phyloP scores from a whole-genome alignment of 345 rosid genomes.

The Eucalyptus guilfoylei region DNA sequence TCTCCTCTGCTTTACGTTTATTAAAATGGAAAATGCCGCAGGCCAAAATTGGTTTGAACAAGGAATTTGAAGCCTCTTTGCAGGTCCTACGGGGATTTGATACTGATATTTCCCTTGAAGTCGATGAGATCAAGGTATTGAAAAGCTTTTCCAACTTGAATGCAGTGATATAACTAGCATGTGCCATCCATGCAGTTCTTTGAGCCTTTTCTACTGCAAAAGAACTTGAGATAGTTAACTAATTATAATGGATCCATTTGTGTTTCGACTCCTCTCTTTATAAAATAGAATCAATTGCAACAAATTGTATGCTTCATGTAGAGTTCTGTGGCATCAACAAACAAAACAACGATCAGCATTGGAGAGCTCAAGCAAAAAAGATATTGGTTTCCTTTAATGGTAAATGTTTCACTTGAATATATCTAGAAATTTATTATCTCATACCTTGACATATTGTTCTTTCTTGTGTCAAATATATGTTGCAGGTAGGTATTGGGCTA shows the following conservation, averaged over 20 bases:
- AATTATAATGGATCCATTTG: not conserved
- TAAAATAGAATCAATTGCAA: not conserved
- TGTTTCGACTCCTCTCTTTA: not conserved
- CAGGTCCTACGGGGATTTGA: constrained; percentile 94
- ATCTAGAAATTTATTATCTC: not conserved
- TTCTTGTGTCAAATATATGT: not conserved
- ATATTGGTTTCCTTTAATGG: constrained; percentile 95
- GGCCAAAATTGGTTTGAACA: constrained; percentile 93
- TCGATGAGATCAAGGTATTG: constrained; percentile 87
- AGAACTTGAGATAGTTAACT: not conserved
- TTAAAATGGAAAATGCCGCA: not conserved
- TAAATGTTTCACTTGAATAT: constrained; percentile 4
- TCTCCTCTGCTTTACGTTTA: not conserved
- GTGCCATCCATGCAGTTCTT: not conserved
- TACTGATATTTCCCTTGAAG: constrained; percentile 74
- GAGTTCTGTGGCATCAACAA: constrained; percentile 66
- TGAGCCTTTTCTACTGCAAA: not conserved
- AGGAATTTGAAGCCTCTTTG: constrained; percentile 84
- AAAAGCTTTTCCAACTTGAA: not conserved
- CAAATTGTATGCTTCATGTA: constrained; percentile 2
- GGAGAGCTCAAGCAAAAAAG: constrained; percentile 78
- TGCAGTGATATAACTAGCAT: not conserved
- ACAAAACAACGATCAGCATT: constrained; percentile 56
- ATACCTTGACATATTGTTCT: not conserved
- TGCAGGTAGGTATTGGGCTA: constrained; percentile 84